phyloP scores from a whole-genome alignment of 371 early-diverging fungal species.

The Circinella umbellata region DNA sequence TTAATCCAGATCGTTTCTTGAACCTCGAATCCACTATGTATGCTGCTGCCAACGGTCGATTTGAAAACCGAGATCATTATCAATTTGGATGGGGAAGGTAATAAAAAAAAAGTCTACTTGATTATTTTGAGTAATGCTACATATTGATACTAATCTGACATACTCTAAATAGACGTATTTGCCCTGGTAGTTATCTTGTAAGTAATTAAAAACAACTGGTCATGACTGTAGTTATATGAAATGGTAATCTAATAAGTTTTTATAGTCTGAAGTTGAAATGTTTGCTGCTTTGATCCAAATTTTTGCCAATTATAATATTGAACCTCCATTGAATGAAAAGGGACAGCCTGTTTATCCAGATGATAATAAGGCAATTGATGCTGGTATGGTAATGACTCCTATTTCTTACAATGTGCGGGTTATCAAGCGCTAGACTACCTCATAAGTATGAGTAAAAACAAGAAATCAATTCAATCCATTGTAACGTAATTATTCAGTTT shows the following conservation, averaged over 20 bases:
- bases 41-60: constrained; percentile 15
- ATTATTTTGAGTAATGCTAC: not conserved
- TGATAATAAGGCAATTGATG: not conserved
- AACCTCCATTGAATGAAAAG: constrained; percentile 9
- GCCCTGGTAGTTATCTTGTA: constrained; percentile 24
- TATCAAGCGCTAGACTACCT: not conserved
- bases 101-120: not conserved
- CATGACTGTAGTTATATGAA: not conserved
- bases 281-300: constrained; percentile 12
- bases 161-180: constrained; percentile 7
- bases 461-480: too few species aligned
- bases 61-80: constrained; percentile 18
- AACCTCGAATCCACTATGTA: constrained; percentile 12
- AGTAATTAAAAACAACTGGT: not conserved
- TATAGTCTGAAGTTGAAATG: constrained; percentile 18
- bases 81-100: constrained; percentile 25
- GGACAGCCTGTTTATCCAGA: constrained; percentile 1
- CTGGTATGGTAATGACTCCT: constrained; percentile 12
- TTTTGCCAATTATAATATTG: constrained; percentile 10
- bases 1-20: constrained; percentile 23
- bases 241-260: not conserved
- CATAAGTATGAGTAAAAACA: too few species aligned
- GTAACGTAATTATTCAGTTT: too few species aligned
- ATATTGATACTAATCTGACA: not conserved
- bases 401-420: constrained; percentile 13